A percentile compares a stretch with the other conserved stretches of the same genome.
phyloP scores from a whole-genome alignment of 1,284 basidiomycete genomes.

The Trichosporon ovoides region DNA sequence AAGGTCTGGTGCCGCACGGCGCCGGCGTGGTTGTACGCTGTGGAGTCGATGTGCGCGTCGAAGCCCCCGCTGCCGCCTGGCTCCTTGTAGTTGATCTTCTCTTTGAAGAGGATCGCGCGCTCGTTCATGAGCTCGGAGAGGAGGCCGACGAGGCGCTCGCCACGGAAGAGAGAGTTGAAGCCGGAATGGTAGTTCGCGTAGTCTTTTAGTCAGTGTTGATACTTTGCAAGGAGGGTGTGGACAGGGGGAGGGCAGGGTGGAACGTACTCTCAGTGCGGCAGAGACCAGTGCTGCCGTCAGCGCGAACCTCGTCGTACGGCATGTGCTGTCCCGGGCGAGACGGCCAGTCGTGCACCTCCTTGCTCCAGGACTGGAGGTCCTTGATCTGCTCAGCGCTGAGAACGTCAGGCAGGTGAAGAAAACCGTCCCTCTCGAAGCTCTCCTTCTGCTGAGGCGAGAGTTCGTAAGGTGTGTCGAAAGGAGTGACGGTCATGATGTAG shows the following conservation, averaged over 20 bases:
- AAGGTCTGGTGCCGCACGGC: slow-evolving; percentile 30
- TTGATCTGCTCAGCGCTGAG: slow-evolving; percentile 20
- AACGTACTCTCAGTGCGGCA: slow-evolving; percentile 39
- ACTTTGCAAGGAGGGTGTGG: too few species aligned
- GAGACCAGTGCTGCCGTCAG: slow-evolving; percentile 30
- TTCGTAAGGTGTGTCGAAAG: slow-evolving; percentile 19
- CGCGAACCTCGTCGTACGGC: slow-evolving; percentile 35
- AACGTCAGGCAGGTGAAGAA: slow-evolving; percentile 27
- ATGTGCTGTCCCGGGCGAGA: slow-evolving; percentile 33
- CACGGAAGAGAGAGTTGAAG: slow-evolving; percentile 30
- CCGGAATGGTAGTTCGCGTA: slow-evolving; percentile 36
- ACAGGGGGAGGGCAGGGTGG: background rate
- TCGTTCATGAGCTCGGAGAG: slow-evolving; percentile 31
- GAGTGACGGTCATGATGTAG: background rate
- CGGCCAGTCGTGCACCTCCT: slow-evolving; percentile 36
- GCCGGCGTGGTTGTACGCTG: slow-evolving; percentile 29
- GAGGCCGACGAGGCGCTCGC: slow-evolving; percentile 25
- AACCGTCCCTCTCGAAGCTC: slow-evolving; percentile 28
- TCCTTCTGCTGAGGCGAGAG: slow-evolving; percentile 19
- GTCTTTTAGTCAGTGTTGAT: slow-evolving; percentile 20
- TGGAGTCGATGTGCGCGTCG: slow-evolving; percentile 40
- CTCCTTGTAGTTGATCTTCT: slow-evolving; percentile 46
- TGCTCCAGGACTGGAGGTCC: slow-evolving; percentile 30
- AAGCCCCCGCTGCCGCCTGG: slow-evolving; percentile 35
- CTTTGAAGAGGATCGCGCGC: slow-evolving; percentile 36